Evolutionary conservation across 139 green algal genomes (phyloP).

Genomic region (Chlamydomonas sp.): DNA sequence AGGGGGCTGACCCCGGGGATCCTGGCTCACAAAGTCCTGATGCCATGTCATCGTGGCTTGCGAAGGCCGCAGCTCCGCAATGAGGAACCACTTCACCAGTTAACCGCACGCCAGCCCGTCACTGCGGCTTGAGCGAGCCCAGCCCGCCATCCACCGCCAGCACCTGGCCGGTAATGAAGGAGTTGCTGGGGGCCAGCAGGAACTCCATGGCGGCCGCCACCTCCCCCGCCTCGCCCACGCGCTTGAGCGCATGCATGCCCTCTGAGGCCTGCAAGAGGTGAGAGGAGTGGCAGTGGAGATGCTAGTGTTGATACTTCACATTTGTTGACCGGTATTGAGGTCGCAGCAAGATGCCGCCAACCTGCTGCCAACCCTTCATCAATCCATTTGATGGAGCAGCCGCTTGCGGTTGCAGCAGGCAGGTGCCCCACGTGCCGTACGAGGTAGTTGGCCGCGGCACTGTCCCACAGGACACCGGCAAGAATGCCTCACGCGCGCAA

Average conservation of each 20-base stretch:
- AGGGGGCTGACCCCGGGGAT: too few species aligned
- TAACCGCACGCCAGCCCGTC: too few species aligned
- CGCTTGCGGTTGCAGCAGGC: too few species aligned
- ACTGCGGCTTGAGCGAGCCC: constrained; percentile 61
- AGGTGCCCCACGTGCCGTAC: not conserved
- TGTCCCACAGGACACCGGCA: not conserved
- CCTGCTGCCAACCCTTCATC: not conserved
- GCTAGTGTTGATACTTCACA: not conserved
- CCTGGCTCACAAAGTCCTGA: too few species aligned
- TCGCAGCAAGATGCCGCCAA: not conserved
- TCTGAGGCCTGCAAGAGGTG: constrained; percentile 60
- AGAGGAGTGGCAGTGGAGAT: not conserved
- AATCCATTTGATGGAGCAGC: not conserved
- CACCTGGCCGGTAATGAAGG: constrained; percentile 70
- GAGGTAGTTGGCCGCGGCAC: not conserved
- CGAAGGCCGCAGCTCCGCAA: too few species aligned
- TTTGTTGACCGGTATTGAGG: not conserved
- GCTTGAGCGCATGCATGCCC: constrained; percentile 77
- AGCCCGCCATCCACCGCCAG: constrained; percentile 76
- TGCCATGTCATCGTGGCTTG: too few species aligned
- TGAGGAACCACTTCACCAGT: too few species aligned
- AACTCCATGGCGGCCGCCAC: constrained; percentile 79
- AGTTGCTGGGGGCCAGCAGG: constrained; percentile 73
- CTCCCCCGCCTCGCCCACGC: constrained; percentile 81
- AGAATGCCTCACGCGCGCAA: not conserved